Percentiles rank a stretch among this genome's conserved stretches.
Conservation (phyloP, 345 rosid genomes). For the Camelina hispida region DNA sequence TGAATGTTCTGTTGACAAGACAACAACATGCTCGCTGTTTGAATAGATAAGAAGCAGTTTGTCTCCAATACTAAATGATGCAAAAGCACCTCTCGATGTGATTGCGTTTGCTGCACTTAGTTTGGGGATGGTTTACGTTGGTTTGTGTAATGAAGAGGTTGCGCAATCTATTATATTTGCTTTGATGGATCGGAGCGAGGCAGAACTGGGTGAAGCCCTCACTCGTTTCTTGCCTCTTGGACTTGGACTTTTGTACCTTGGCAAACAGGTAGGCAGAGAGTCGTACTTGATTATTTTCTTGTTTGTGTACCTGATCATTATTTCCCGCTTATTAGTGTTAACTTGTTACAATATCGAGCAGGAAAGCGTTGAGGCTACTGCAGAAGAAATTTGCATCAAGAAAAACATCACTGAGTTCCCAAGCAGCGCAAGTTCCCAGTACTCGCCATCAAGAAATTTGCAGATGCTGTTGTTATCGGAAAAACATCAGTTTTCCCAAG, state of each 20-base stretch:
- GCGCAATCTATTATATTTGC: conserved; percentile 90
- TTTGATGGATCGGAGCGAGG: conserved; percentile 81
- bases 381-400: too few species aligned
- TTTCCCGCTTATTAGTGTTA: conserved; percentile 27
- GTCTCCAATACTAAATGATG: conserved; percentile 71
- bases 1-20: conserved; percentile 19
- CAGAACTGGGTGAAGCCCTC: conserved; percentile 85
- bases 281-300: conserved; percentile 15
- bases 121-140: conserved; percentile 89
- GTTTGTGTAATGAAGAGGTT: conserved; percentile 95
- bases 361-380: conserved; percentile 94
- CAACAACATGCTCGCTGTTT: conserved; percentile 28
- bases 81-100: conserved; percentile 79
- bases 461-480: conserved; percentile 63
- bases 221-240: conserved; percentile 86
- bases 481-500: conserved; percentile 64
- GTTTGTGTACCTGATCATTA: conserved; percentile 25
- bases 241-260: conserved; percentile 95
- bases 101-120: conserved; percentile 86
- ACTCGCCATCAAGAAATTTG: conserved; percentile 72
- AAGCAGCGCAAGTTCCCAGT: too few species aligned
- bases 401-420: too few species aligned
- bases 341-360: conserved; percentile 42
- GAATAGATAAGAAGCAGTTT: conserved; percentile 68
- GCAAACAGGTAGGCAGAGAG: conserved; percentile 75